These are phyloP conservation scores for Plenodomus biglobosus DNA, from an alignment of 2,329 filamentous ascomycete species.

Conservation along the genomic window DNA sequence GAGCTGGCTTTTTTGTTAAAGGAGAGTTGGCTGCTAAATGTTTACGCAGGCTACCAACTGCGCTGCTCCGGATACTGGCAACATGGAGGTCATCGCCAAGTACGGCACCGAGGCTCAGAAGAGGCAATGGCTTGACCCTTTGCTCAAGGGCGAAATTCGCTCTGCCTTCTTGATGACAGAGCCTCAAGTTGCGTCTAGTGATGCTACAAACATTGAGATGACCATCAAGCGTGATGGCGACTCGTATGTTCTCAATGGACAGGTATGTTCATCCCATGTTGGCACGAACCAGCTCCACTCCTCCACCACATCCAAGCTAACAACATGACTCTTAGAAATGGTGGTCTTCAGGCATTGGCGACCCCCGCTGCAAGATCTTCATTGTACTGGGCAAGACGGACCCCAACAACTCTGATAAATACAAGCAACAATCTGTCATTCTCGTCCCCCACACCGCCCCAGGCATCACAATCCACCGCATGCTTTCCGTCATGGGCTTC, in stretches of 20 bases:
- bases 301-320: background rate
- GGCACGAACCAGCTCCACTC: background rate
- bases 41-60: conserved; percentile 70
- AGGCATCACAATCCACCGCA: conserved; percentile 89
- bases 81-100: conserved; percentile 93
- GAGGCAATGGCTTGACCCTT: conserved; percentile 75
- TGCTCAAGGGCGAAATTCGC: conserved; percentile 81
- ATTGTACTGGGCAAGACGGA: conserved; percentile 96
- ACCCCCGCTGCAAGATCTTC: conserved; percentile 89
- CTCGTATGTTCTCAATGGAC: conserved; percentile 87
- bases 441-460: conserved; percentile 79
- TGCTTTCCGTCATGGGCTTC: conserved; percentile 92
- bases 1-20: no score
- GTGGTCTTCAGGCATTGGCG: conserved; percentile 96
- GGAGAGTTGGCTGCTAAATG: background rate
- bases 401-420: conserved; percentile 70
- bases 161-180: conserved; percentile 95
- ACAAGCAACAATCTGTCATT: conserved; percentile 91
- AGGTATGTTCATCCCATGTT: conserved; percentile 52
- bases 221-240: conserved; percentile 80
- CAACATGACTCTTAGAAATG: conserved; percentile 68
- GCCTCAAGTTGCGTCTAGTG: conserved; percentile 81
- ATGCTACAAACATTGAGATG: conserved; percentile 91
- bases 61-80: conserved; percentile 86
- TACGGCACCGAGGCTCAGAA: conserved; percentile 87